Percentiles rank a stretch among this genome's conserved stretches.
Evolutionary conservation across 495 filamentous ascomycete genomes (phyloP).

Genomic region (Darksidea phi): DNA sequence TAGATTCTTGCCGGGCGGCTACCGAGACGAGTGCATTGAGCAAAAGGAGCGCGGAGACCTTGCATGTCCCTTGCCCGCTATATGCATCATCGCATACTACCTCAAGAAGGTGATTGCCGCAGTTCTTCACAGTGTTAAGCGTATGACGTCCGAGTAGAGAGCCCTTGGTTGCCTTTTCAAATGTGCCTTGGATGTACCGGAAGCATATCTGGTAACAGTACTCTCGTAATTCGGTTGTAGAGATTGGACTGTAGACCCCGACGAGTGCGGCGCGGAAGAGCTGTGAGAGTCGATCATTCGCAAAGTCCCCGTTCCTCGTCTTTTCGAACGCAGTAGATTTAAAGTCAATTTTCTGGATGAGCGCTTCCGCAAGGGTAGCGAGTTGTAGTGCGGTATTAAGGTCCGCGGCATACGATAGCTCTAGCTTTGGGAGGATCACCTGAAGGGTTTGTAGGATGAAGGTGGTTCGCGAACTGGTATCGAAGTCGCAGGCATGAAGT

Average conservation of each 20-base stretch:
- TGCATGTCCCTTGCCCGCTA: constrained; percentile 73
- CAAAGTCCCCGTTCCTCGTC: constrained; percentile 60
- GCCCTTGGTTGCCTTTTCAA: constrained; percentile 49
- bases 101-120: constrained; percentile 77
- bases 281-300: constrained; percentile 85
- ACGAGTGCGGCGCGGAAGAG: constrained; percentile 80
- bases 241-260: constrained; percentile 68
- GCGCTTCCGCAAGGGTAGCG: constrained; percentile 69
- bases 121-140: constrained; percentile 69
- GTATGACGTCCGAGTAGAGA: constrained; percentile 59
- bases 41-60: constrained; percentile 78
- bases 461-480: constrained; percentile 61
- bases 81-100: constrained; percentile 92
- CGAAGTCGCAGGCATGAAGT: constrained; percentile 72
- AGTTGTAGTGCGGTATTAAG: constrained; percentile 67
- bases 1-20: constrained; percentile 62
- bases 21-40: constrained; percentile 68
- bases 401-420: constrained; percentile 64
- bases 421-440: constrained; percentile 79
- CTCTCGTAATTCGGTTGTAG: constrained; percentile 69
- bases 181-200: constrained; percentile 74
- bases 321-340: constrained; percentile 31
- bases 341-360: constrained; percentile 72
- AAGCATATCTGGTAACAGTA: constrained; percentile 86
- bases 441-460: constrained; percentile 85